Evolutionary conservation across 2,329 filamentous ascomycete species (phyloP).

Genomic region (Microthyrium microscopicum): DNA sequence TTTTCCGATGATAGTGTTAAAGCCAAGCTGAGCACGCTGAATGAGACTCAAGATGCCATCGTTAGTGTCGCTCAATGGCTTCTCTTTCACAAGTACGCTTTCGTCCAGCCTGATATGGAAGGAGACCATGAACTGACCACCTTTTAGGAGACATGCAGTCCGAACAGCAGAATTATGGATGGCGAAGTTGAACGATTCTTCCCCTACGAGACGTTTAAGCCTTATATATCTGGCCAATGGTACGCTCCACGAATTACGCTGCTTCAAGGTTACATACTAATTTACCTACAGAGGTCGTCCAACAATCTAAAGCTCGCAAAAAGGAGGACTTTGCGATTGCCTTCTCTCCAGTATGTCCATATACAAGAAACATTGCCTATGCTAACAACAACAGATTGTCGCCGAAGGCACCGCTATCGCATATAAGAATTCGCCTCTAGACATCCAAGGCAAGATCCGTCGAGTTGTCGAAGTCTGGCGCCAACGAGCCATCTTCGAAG

Average conservation of each 20-base stretch:
- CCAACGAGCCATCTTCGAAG: slow-evolving; percentile 69
- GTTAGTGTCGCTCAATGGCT: slow-evolving; percentile 97
- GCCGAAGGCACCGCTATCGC: slow-evolving; percentile 80
- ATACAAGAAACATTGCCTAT: not conserved
- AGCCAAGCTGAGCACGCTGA: slow-evolving; percentile 85
- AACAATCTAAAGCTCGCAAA: slow-evolving; percentile 83
- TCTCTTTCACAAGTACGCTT: slow-evolving; percentile 81
- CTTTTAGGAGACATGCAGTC: slow-evolving; percentile 67
- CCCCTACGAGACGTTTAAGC: slow-evolving; percentile 71
- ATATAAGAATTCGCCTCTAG: slow-evolving; percentile 73
- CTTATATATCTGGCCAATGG: slow-evolving; percentile 91
- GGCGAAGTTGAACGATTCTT: slow-evolving; percentile 72
- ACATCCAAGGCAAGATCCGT: slow-evolving; percentile 74
- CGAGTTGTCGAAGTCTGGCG: slow-evolving; percentile 92
- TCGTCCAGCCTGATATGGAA: not conserved
- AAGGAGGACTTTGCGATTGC: slow-evolving; percentile 88
- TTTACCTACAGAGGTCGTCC: slow-evolving; percentile 58
- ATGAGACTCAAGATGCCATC: slow-evolving; percentile 96
- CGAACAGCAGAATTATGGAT: slow-evolving; percentile 86
- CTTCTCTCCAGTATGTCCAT: slow-evolving; percentile 52
- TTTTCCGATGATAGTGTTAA: slow-evolving; percentile 92
- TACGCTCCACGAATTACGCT: slow-evolving; percentile 27
- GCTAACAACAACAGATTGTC: slow-evolving; percentile 38
- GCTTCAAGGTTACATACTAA: slow-evolving; percentile 10
- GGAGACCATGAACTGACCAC: slow-evolving; percentile 5